phyloP scores from a whole-genome alignment of 2,329 filamentous ascomycete genomes.

The Trichoderma koningiopsis region DNA sequence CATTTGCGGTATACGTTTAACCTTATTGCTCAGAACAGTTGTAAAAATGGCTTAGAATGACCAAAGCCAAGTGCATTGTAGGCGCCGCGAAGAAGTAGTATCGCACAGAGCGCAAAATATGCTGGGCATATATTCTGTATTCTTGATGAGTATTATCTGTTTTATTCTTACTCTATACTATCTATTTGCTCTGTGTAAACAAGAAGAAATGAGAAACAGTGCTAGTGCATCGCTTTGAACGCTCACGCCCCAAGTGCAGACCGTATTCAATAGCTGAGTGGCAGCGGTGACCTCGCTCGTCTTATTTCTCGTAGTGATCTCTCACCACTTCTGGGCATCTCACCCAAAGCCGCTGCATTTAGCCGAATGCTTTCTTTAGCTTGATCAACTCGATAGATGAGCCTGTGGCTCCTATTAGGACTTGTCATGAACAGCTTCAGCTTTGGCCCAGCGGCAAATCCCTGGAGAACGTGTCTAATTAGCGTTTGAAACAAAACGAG shows the following conservation, averaged over 20 bases:
- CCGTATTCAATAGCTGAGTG: not conserved
- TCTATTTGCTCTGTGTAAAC: not conserved
- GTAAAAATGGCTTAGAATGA: not conserved
- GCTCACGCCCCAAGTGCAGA: too few relatives aligned
- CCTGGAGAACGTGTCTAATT: not conserved
- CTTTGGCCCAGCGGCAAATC: not conserved
- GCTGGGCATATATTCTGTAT: not conserved
- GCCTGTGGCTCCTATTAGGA: constrained; percentile 7
- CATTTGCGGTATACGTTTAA: not conserved
- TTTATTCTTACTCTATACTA: not conserved
- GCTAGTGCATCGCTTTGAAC: not conserved
- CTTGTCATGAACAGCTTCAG: constrained; percentile 22
- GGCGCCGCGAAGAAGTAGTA: not conserved
- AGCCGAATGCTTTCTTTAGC: constrained; percentile 18
- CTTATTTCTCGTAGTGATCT: constrained; percentile 7
- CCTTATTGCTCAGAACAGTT: not conserved
- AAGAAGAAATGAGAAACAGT: not conserved
- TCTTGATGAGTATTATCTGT: not conserved
- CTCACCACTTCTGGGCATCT: not conserved
- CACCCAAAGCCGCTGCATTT: not conserved
- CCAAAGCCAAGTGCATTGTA: not conserved
- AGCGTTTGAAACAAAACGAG: constrained; percentile 1
- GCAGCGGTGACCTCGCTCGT: constrained; percentile 2
- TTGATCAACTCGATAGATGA: constrained; percentile 2
- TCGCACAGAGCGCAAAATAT: not conserved